Evolutionary conservation across 495 filamentous ascomycete species (phyloP).

Genomic region (Pseudoneurospora amorphoporcata): DNA sequence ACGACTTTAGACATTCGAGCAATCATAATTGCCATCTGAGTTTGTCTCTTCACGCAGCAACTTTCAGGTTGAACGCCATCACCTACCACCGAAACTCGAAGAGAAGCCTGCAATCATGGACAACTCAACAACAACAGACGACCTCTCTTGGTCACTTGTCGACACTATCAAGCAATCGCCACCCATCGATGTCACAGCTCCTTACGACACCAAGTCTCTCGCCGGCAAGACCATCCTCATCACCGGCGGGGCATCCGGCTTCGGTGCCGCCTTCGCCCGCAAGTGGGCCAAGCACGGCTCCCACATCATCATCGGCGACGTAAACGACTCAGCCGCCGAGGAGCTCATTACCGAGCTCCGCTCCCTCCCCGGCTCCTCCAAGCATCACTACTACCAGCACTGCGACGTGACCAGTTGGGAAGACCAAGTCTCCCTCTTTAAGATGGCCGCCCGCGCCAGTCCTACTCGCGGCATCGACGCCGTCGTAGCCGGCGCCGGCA

Average conservation of each 20-base stretch:
- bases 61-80: background rate
- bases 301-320: constrained; percentile 39
- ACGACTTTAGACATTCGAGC: background rate
- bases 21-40: background rate
- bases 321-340: constrained; percentile 28
- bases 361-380: constrained; percentile 14
- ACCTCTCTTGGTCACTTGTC: constrained; percentile 11
- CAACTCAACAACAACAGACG: background rate
- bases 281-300: constrained; percentile 32
- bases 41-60: background rate
- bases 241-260: constrained; percentile 42
- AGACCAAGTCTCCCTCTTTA: constrained; percentile 52
- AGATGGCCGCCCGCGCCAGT: constrained; percentile 37
- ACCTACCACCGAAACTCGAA: background rate
- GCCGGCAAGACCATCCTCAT: constrained; percentile 39
- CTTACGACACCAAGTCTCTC: constrained; percentile 29
- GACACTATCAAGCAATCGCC: constrained; percentile 18
- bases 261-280: constrained; percentile 40
- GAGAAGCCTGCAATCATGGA: constrained; percentile 2
- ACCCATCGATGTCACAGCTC: constrained; percentile 25
- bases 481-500: constrained; percentile 60
- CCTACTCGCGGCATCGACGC: constrained; percentile 48
- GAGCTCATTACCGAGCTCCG: constrained; percentile 28
- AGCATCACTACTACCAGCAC: constrained; percentile 37
- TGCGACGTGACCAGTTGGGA: constrained; percentile 47